A percentile compares a stretch with the other conserved stretches of the same genome.
Evolutionary conservation across 176 grass and related monocot genomes (phyloP).

Genomic region (Phragmites australis): DNA sequence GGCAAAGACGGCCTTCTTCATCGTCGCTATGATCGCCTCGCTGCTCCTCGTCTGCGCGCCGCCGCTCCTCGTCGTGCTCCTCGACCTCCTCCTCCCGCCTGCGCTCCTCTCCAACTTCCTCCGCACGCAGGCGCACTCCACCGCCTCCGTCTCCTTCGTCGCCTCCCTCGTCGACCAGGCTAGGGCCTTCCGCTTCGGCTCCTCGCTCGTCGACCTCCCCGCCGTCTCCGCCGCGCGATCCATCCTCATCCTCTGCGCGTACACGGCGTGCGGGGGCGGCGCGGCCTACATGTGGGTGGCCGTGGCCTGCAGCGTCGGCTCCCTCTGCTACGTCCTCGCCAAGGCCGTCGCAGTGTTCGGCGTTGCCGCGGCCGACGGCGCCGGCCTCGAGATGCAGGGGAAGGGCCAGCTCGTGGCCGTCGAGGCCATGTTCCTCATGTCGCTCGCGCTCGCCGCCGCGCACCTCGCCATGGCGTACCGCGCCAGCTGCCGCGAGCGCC

Average conservation of each 20-base stretch:
- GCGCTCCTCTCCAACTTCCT: slow-evolving; percentile 66
- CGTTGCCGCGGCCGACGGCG: background rate
- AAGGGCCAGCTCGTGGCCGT: slow-evolving; percentile 53
- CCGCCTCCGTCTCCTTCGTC: background rate
- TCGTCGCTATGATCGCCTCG: slow-evolving; percentile 76
- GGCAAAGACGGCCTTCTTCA: slow-evolving; percentile 89
- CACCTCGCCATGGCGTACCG: slow-evolving; percentile 85
- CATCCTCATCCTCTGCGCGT: slow-evolving; percentile 83
- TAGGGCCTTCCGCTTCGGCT: slow-evolving; percentile 55
- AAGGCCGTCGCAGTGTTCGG: slow-evolving; percentile 60
- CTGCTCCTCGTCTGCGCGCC: slow-evolving; percentile 97
- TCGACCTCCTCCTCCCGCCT: slow-evolving; percentile 84
- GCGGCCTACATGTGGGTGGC: slow-evolving; percentile 70
- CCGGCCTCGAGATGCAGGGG: slow-evolving; percentile 25
- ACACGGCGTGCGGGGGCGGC: slow-evolving; percentile 55
- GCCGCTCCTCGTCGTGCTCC: slow-evolving; percentile 77
- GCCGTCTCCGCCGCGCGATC: slow-evolving; percentile 73
- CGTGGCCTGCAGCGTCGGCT: slow-evolving; percentile 59
- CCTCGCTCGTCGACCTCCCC: slow-evolving; percentile 82
- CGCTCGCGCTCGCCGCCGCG: slow-evolving; percentile 66
- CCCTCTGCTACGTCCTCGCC: slow-evolving; percentile 68
- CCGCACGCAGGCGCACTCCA: background rate
- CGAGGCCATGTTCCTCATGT: slow-evolving; percentile 79
- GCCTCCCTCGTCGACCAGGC: slow-evolving; percentile 39
- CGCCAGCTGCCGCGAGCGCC: slow-evolving; percentile 67